Evolutionary conservation across 2,329 filamentous ascomycete species (phyloP).

Genomic region (Paecilomyces fulvus): DNA sequence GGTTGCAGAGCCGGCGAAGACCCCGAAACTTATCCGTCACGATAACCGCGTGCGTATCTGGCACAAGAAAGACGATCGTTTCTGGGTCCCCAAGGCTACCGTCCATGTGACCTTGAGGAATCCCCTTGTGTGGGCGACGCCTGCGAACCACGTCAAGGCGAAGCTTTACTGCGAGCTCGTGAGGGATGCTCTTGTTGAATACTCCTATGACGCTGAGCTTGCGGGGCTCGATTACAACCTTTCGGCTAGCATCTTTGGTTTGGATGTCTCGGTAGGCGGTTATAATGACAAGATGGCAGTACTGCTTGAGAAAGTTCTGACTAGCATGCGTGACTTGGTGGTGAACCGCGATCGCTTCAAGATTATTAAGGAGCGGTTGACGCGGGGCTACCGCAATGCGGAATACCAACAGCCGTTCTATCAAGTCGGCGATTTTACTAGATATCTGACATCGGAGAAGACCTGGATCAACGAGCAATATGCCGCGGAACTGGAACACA

Average conservation of each 20-base stretch:
- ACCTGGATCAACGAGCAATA: slow-evolving; percentile 74
- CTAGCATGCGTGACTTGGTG: slow-evolving; percentile 74
- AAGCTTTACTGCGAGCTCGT: slow-evolving; percentile 79
- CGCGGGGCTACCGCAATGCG: slow-evolving; percentile 73
- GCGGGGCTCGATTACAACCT: slow-evolving; percentile 80
- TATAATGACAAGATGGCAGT: slow-evolving; percentile 97
- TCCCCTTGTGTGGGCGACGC: slow-evolving; percentile 68
- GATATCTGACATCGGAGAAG: slow-evolving; percentile 69
- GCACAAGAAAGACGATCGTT: slow-evolving; percentile 98
- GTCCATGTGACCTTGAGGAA: slow-evolving; percentile 73
- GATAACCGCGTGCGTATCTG: slow-evolving; percentile 74
- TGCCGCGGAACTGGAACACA: slow-evolving; percentile 62
- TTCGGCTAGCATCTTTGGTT: slow-evolving; percentile 60
- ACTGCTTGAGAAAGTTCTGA: slow-evolving; percentile 77
- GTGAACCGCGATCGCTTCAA: slow-evolving; percentile 81
- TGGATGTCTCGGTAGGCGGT: slow-evolving; percentile 72
- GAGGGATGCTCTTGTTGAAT: slow-evolving; percentile 80
- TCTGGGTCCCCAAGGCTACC: slow-evolving; percentile 95
- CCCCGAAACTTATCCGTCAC: slow-evolving; percentile 76
- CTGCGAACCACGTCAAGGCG: slow-evolving; percentile 68
- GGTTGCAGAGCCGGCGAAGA: slow-evolving; percentile 61
- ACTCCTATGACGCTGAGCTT: slow-evolving; percentile 91
- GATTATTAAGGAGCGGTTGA: slow-evolving; percentile 79
- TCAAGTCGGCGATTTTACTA: slow-evolving; percentile 74
- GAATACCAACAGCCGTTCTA: slow-evolving; percentile 82